Evolutionary conservation across 805 yeast genomes (phyloP).

Genomic region (Candida lessepsii): DNA sequence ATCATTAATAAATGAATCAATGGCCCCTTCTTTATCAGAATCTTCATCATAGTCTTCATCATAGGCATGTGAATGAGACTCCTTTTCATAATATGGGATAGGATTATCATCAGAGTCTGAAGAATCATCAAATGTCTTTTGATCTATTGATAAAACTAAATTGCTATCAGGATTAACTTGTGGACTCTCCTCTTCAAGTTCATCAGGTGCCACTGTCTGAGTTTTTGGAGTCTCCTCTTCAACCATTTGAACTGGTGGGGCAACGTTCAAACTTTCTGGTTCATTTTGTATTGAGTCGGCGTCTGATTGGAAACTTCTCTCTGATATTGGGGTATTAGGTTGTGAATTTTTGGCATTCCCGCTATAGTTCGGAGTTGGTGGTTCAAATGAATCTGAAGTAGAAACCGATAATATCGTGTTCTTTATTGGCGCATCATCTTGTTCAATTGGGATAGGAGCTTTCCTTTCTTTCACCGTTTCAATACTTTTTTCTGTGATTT

Average conservation of each 20-base stretch:
- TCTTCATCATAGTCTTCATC: slow-evolving; percentile 7
- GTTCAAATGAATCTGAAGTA: slow-evolving; percentile 13
- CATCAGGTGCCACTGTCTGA: not conserved
- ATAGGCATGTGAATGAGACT: slow-evolving; percentile 1
- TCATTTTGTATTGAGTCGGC: slow-evolving; percentile 41
- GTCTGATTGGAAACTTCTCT: slow-evolving; percentile 37
- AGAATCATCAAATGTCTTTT: slow-evolving; percentile 12
- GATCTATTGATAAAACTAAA: slow-evolving; percentile 26
- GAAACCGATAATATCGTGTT: slow-evolving; percentile 4
- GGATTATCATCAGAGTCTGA: slow-evolving; percentile 15
- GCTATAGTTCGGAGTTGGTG: slow-evolving; percentile 31
- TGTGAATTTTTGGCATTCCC: no score
- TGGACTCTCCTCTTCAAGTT: not conserved
- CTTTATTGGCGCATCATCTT: slow-evolving; percentile 11
- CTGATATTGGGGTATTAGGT: slow-evolving; percentile 36
- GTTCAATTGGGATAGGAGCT: not conserved
- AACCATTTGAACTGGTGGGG: not conserved
- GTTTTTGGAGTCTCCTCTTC: not conserved
- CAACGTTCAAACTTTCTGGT: slow-evolving; percentile 29
- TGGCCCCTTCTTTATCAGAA: slow-evolving; percentile 20
- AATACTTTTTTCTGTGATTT: not conserved
- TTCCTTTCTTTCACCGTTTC: no score
- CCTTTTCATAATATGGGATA: slow-evolving; percentile 17
- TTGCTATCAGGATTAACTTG: not conserved
- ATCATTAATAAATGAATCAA: slow-evolving; percentile 40